A percentile compares a stretch with the other conserved stretches of the same genome.
Conservation (phyloP, 2,329 filamentous ascomycete species). For the Didymella segeticola region DNA sequence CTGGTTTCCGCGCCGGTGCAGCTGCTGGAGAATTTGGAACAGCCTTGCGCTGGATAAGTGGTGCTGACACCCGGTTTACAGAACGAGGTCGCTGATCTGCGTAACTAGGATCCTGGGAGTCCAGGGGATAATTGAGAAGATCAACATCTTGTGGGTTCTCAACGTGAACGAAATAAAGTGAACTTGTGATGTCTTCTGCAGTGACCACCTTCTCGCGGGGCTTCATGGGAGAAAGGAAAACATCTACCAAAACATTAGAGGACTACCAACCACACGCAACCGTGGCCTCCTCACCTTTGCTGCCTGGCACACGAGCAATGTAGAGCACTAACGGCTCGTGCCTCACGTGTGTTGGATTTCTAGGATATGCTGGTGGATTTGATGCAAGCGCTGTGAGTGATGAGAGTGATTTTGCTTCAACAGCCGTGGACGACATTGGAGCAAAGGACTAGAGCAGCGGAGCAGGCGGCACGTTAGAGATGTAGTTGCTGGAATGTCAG, state of each 20-base stretch:
- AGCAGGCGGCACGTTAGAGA: constrained; percentile 17
- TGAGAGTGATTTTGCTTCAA: constrained; percentile 85
- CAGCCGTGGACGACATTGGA: constrained; percentile 45
- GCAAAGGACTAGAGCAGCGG: constrained; percentile 18
- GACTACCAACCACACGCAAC: not conserved
- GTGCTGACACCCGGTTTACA: constrained; percentile 20
- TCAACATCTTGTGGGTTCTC: constrained; percentile 64
- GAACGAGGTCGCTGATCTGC: constrained; percentile 11
- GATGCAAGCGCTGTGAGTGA: constrained; percentile 80
- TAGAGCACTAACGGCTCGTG: constrained; percentile 82
- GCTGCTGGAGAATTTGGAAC: constrained; percentile 22
- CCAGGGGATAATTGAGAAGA: constrained; percentile 35
- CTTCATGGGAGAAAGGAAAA: constrained; percentile 90
- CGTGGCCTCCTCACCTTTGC: constrained; percentile 68
- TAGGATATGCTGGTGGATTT: constrained; percentile 85
- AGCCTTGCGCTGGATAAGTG: constrained; percentile 43
- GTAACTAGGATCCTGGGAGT: constrained; percentile 22
- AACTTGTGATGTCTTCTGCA: constrained; percentile 82
- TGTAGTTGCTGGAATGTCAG: constrained; percentile 18
- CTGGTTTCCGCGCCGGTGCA: constrained; percentile 35
- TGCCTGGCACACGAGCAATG: constrained; percentile 91
- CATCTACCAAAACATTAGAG: constrained; percentile 63
- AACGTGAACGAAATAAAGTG: constrained; percentile 90
- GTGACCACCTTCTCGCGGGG: constrained; percentile 89
- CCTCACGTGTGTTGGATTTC: constrained; percentile 72